phyloP scores from a whole-genome alignment of 2,329 filamentous ascomycete species.

The Colletotrichum filicis region DNA sequence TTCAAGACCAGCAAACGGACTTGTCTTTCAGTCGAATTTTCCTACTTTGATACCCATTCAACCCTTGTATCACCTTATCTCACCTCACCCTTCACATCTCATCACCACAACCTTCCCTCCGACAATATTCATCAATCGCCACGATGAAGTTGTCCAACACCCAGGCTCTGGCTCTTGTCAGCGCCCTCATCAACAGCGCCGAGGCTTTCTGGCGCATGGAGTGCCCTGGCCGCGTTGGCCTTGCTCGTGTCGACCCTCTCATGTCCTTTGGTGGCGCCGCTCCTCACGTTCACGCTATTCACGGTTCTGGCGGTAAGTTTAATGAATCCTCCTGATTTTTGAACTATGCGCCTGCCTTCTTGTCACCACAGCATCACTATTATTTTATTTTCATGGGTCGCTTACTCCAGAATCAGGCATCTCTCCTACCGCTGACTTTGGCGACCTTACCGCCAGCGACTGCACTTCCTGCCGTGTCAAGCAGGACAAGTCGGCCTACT shows the following conservation, averaged over 20 bases:
- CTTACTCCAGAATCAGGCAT: slow-evolving; percentile 64
- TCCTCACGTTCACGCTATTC: slow-evolving; percentile 78
- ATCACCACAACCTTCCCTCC: neutral
- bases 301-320: slow-evolving; percentile 79
- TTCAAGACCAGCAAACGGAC: slow-evolving; percentile 43
- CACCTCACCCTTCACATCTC: neutral
- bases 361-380: neutral
- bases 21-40: slow-evolving; percentile 31
- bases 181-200: slow-evolving; percentile 43
- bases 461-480: slow-evolving; percentile 86
- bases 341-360: neutral
- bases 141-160: slow-evolving; percentile 23
- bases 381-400: neutral
- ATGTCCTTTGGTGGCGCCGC: slow-evolving; percentile 69
- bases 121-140: slow-evolving; percentile 35
- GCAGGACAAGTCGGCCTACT: slow-evolving; percentile 90
- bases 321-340: neutral
- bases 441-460: slow-evolving; percentile 67
- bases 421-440: slow-evolving; percentile 63
- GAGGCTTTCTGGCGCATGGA: slow-evolving; percentile 91
- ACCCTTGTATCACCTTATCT: slow-evolving; percentile 19
- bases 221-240: slow-evolving; percentile 76
- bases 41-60: slow-evolving; percentile 30
- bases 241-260: slow-evolving; percentile 82
- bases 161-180: neutral